Base-by-base conservation (phyloP, 2,329 filamentous ascomycete species). In the Neofusicoccum kwambonambiense region DNA sequence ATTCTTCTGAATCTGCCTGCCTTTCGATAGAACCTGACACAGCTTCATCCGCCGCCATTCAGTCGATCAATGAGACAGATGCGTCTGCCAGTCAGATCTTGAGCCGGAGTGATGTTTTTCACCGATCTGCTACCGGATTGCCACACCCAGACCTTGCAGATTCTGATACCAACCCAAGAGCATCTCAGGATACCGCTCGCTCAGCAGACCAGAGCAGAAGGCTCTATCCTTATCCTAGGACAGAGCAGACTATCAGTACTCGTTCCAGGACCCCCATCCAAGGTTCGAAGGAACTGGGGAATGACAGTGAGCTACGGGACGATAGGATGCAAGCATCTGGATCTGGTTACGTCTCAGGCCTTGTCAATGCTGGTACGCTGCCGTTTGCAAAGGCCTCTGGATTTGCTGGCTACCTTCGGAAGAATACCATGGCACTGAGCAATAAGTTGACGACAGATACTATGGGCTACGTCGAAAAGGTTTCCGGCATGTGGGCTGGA, bases 401-500 rank as follows among this genome's bases (percentile, higher is more conserved):
- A 1, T 86, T 97, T 73, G 92, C 93, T 8, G 91, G 89, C 52
- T 97, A 93, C 73, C 81, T 97, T 60, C 91, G 90, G 72, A 89
- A 85, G 64, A 88, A 90, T 22, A 90, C 92, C 22, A 90, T 91
- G 69, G 87, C 88, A 39, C 91, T 98, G 88, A 92, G 91, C 66
- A 91, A 83, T 34, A 80, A 96, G 8, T 80, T 98, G 51, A 91
- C 94, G 6, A 92, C 90, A 0, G 93, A 97, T 75, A 96, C 94
- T 0, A 96, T 97, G 89, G 93, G 92, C 1, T 98, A 98, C 74
- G 90, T 97, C 37, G 93, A 96, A 73, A 98, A 97, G 76, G 93
- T 98, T 0, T 96, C 94, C 0, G 94, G 93, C 42, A 98, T 98
- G 91, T 95, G 95, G 88, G 91, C 93, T 69, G 95, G 95, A 39